Conservation (phyloP, 225 moss, liverwort and hornwort species). For the Straminergon stramineum region DNA sequence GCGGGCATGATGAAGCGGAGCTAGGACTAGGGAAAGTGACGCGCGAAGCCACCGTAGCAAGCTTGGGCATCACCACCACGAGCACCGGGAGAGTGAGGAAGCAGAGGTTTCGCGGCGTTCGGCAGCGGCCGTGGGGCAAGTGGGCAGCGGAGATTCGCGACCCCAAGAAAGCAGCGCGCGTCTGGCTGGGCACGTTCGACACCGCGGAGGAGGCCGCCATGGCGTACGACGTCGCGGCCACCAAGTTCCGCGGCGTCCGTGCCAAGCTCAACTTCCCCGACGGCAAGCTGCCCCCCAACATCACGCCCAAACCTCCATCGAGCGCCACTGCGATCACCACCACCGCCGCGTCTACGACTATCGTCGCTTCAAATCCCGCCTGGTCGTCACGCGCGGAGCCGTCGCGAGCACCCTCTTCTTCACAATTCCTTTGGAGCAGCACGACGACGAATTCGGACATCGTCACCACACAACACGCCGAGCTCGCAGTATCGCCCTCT, state of each 20-base stretch:
- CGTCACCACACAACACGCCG: not conserved
- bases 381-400: not conserved
- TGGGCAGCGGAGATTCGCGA: conserved; percentile 98
- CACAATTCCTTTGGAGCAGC: not conserved
- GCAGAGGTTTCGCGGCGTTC: conserved; percentile 61
- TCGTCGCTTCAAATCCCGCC: not conserved
- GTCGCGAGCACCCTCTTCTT: not conserved
- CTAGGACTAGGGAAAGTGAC: not conserved
- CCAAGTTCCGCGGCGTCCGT: conserved; percentile 39
- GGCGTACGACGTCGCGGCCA: conserved; percentile 77
- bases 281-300: conserved; percentile 6
- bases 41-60: not conserved
- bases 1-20: not conserved
- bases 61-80: not conserved
- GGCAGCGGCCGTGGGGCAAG: conserved; percentile 93
- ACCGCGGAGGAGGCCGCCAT: conserved; percentile 80
- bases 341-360: not conserved
- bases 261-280: conserved; percentile 57
- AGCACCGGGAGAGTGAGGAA: conserved; percentile 10
- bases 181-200: conserved; percentile 90
- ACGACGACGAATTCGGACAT: not conserved
- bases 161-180: conserved; percentile 87
- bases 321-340: not conserved
- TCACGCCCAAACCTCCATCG: not conserved
- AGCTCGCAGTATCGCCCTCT: not conserved